Evolutionary conservation across 2,329 filamentous ascomycete genomes (phyloP).

Genomic region (Decorospora gaudefroyi): DNA sequence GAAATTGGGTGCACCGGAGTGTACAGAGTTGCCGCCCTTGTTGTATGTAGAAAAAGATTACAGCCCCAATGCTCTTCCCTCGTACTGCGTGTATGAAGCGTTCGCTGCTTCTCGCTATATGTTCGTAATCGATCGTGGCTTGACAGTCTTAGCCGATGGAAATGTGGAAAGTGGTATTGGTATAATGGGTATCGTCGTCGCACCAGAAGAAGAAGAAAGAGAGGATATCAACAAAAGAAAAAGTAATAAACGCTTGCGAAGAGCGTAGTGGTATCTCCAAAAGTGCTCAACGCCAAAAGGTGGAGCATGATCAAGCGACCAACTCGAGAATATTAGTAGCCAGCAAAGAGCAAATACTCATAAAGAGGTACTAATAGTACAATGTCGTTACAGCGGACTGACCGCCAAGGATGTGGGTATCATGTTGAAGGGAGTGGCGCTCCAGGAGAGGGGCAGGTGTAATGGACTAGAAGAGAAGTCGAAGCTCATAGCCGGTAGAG

Average conservation of each 20-base stretch:
- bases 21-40: constrained; percentile 12
- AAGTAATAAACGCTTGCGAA: constrained; percentile 23
- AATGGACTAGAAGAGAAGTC: constrained; percentile 51
- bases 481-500: constrained; percentile 55
- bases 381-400: constrained; percentile 39
- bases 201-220: constrained; percentile 31
- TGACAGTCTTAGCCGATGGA: constrained; percentile 32
- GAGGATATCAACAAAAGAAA: constrained; percentile 22
- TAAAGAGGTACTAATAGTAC: constrained; percentile 41
- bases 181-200: constrained; percentile 48
- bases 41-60: constrained; percentile 26
- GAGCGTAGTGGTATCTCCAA: constrained; percentile 39
- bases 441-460: constrained; percentile 3
- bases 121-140: constrained; percentile 29
- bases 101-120: constrained; percentile 18
- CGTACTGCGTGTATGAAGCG: constrained; percentile 23
- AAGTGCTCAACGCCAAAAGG: constrained; percentile 29
- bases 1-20: constrained; percentile 4
- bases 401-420: constrained; percentile 22
- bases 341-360: constrained; percentile 17
- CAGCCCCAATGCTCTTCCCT: constrained; percentile 18
- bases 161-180: constrained; percentile 29
- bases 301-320: constrained; percentile 13
- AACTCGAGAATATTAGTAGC: constrained; percentile 21
- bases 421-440: constrained; percentile 12